Evolutionary conservation across 352 stramenopile species (phyloP).

Genomic region (Globisporangium acanthophoron): DNA sequence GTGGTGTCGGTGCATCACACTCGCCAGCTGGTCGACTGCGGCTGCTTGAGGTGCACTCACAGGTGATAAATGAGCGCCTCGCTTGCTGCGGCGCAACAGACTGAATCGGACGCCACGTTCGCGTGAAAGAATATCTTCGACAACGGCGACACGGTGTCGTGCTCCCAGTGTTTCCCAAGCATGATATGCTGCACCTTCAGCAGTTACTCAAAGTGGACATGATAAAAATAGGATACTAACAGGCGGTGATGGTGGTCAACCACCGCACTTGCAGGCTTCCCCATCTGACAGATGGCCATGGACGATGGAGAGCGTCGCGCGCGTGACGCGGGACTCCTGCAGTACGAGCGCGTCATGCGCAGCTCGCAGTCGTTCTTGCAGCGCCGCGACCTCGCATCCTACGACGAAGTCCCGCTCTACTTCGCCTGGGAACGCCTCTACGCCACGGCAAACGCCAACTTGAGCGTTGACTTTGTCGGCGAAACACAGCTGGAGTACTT

Average conservation of each 20-base stretch:
- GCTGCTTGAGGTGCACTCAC: not conserved
- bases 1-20: constrained; percentile 35
- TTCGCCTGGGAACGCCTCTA: constrained; percentile 55
- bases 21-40: not conserved
- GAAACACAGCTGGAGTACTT: constrained; percentile 25
- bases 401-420: constrained; percentile 47
- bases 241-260: too few species aligned
- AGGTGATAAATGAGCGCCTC: not conserved
- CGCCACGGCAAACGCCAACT: constrained; percentile 31
- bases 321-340: not conserved
- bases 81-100: not conserved
- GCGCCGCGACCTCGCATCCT: constrained; percentile 34
- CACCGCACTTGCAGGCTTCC: too few species aligned
- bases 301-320: not conserved
- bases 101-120: constrained; percentile 21
- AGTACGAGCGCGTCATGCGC: constrained; percentile 34
- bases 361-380: constrained; percentile 25
- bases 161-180: constrained; percentile 72
- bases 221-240: too few species aligned
- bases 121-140: constrained; percentile 82
- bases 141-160: constrained; percentile 78
- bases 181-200: too few species aligned
- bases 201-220: too few species aligned
- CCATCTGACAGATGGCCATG: not conserved
- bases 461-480: constrained; percentile 38